A percentile compares a stretch with the other conserved stretches of the same genome.
Conservation (phyloP, 169 alveolate genomes). For the Plasmodium gonderi region DNA sequence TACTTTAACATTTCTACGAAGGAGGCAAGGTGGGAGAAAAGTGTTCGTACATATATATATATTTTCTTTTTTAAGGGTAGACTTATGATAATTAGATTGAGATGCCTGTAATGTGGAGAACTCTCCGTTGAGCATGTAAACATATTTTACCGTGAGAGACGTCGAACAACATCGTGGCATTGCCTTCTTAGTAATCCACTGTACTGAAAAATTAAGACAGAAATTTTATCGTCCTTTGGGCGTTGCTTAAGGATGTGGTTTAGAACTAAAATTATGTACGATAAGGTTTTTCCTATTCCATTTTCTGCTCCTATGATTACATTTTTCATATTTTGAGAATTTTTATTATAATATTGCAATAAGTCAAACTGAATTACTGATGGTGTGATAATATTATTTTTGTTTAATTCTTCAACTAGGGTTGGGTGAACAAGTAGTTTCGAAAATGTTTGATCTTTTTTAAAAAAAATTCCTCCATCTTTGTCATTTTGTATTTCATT, state of each 20-base stretch:
- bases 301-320: constrained; percentile 66
- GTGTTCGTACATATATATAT: too few species aligned
- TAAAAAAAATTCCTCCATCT: constrained; percentile 24
- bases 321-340: constrained; percentile 21
- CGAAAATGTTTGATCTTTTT: constrained; percentile 45
- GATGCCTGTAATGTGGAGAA: too few species aligned
- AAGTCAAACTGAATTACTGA: constrained; percentile 59
- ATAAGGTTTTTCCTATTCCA: constrained; percentile 71
- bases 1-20: constrained; percentile 33
- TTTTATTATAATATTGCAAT: constrained; percentile 37
- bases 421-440: constrained; percentile 11
- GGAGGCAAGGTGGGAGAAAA: too few species aligned
- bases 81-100: too few species aligned
- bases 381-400: constrained; percentile 22
- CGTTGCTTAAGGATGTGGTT: constrained; percentile 33
- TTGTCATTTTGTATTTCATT: constrained; percentile 12
- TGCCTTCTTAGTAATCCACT: constrained; percentile 29
- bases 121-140: too few species aligned
- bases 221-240: background rate
- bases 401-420: constrained; percentile 45
- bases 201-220: constrained; percentile 38
- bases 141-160: constrained; percentile 30
- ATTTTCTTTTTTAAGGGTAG: too few species aligned
- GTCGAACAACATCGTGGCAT: constrained; percentile 28
- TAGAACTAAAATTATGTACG: constrained; percentile 42